Evolutionary conservation across 495 filamentous ascomycete genomes (phyloP).

Genomic region (Lasiosphaeris hirsuta): DNA sequence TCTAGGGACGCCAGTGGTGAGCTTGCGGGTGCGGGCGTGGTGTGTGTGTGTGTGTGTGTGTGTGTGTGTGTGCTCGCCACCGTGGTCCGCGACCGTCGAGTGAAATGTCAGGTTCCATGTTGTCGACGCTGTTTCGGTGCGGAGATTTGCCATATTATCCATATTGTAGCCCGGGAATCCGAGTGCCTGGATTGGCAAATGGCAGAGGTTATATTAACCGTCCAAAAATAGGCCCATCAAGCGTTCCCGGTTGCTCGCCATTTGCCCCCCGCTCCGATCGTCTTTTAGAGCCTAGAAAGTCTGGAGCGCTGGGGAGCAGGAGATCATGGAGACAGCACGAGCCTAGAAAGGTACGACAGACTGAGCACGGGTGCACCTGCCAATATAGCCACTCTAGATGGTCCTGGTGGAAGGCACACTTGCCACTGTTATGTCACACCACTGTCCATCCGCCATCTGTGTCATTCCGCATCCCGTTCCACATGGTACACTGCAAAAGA

Average conservation of each 20-base stretch:
- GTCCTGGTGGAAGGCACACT: background rate
- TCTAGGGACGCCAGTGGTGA: slow-evolving; percentile 1
- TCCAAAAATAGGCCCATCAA: slow-evolving; percentile 21
- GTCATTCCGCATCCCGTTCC: too few relatives aligned
- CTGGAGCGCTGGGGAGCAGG: background rate
- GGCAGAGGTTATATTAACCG: slow-evolving; percentile 9
- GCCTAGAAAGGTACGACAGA: background rate
- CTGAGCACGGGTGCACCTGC: background rate
- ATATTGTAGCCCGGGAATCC: slow-evolving; percentile 31
- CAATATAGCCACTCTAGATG: slow-evolving; percentile 10
- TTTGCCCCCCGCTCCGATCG: slow-evolving; percentile 10
- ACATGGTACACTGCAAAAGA: background rate
- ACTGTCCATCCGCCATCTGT: background rate
- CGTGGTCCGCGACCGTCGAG: background rate
- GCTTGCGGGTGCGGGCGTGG: too few relatives aligned
- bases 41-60: slow-evolving; percentile 1
- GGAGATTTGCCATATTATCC: slow-evolving; percentile 33
- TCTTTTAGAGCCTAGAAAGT: background rate
- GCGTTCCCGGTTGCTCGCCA: slow-evolving; percentile 5
- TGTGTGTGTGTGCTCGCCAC: slow-evolving; percentile 10
- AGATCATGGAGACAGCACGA: too few relatives aligned
- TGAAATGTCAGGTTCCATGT: slow-evolving; percentile 5
- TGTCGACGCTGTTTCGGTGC: slow-evolving; percentile 18
- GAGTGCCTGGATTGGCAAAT: slow-evolving; percentile 38
- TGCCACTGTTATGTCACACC: slow-evolving; percentile 9